Percentiles rank a stretch among this genome's conserved stretches.
Evolutionary conservation across 106 monocot genomes (phyloP).

Genomic region (Narthecium ossifragum): DNA sequence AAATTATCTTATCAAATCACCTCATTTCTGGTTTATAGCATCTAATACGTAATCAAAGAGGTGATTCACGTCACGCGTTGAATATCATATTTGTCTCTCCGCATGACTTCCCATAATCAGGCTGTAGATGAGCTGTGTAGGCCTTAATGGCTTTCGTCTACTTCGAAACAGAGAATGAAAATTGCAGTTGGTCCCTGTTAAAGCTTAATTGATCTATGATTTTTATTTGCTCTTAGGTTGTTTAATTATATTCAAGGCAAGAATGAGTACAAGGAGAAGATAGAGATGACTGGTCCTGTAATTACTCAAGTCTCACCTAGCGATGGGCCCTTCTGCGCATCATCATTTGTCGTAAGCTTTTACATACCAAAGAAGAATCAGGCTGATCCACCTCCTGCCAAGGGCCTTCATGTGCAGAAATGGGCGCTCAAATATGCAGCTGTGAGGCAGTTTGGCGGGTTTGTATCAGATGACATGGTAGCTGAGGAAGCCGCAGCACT

Average conservation of each 20-base stretch:
- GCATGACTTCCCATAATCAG: background rate
- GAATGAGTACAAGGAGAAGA: conserved; percentile 50
- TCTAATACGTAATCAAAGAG: too few species aligned
- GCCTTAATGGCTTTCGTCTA: too few species aligned
- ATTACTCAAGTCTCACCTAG: conserved; percentile 66
- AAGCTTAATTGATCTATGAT: background rate
- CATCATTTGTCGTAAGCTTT: conserved; percentile 81
- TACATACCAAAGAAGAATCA: conserved; percentile 69
- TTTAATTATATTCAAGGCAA: conserved; percentile 78
- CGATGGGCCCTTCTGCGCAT: conserved; percentile 77
- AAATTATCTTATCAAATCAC: too few species aligned
- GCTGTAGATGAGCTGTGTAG: background rate
- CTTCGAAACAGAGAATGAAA: background rate
- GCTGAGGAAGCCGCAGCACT: conserved; percentile 59
- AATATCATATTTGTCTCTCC: background rate
- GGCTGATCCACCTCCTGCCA: conserved; percentile 63
- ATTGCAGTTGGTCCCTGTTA: background rate
- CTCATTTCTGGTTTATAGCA: too few species aligned
- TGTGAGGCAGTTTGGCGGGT: conserved; percentile 73
- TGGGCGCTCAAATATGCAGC: conserved; percentile 54
- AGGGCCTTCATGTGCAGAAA: conserved; percentile 55
- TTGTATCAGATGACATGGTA: conserved; percentile 44
- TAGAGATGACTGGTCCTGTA: conserved; percentile 90
- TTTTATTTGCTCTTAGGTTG: conserved; percentile 23
- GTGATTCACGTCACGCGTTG: too few species aligned